Percentiles rank a stretch among this genome's conserved stretches.
Conservation (phyloP, 2,329 filamentous ascomycete genomes). For the Aspergillus japonicus region DNA sequence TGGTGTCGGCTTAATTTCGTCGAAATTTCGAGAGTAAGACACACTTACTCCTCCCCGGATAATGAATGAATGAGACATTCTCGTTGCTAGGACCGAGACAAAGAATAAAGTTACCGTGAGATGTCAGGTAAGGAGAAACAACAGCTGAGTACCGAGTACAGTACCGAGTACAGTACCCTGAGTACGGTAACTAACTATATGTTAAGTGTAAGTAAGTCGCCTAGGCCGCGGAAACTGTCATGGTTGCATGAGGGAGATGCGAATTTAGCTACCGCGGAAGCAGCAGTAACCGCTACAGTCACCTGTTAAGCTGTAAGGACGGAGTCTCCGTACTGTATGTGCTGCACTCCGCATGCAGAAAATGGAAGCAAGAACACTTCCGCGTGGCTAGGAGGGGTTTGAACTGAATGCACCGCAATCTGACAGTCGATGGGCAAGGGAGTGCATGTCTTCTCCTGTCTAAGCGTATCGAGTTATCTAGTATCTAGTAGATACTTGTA, state of each 20-base stretch:
- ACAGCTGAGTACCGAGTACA: not conserved
- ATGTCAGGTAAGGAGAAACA: not conserved
- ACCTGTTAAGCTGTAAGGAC: not conserved
- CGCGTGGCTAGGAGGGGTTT: conserved; percentile 5
- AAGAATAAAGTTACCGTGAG: not conserved
- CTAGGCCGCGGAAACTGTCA: not conserved
- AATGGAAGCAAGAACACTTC: conserved; percentile 7
- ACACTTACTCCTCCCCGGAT: not conserved
- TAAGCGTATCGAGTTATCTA: no score
- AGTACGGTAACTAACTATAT: no score
- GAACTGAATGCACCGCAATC: conserved; percentile 5
- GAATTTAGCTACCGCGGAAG: not conserved
- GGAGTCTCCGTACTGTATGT: not conserved
- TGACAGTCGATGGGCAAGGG: no score
- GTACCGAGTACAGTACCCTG: no score
- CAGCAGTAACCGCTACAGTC: not conserved
- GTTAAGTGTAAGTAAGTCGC: not conserved
- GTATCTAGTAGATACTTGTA: no score
- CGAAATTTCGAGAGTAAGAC: not conserved
- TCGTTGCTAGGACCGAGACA: conserved; percentile 1
- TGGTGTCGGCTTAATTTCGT: conserved; percentile 4
- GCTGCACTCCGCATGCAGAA: conserved; percentile 20
- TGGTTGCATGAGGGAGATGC: not conserved
- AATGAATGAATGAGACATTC: conserved; percentile 1
- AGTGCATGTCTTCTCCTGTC: no score